These are phyloP conservation scores for Magnolia changhungtana DNA, from an alignment of 164 flowering plant genomes.

Conservation along the genomic window DNA sequence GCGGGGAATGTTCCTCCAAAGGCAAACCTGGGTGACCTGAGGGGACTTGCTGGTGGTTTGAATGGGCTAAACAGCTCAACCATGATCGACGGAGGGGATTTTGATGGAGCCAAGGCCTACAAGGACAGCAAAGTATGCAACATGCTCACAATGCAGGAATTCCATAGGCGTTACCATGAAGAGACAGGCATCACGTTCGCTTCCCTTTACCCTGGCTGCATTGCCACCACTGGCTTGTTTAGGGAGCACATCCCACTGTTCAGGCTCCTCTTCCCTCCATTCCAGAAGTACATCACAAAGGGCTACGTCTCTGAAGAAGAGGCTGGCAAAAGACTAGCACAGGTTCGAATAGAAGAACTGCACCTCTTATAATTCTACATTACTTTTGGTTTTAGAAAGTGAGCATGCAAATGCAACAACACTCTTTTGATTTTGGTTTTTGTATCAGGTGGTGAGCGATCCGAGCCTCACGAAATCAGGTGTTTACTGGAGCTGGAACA, in stretches of 20 bases:
- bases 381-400: too few species aligned
- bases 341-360: conserved; percentile 32
- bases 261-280: conserved; percentile 93
- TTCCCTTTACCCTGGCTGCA: conserved; percentile 98
- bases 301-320: conserved; percentile 93
- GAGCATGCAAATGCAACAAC: not conserved
- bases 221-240: conserved; percentile 88
- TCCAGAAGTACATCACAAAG: conserved; percentile 97
- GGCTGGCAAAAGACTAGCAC: conserved; percentile 88
- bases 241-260: conserved; percentile 91
- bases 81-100: conserved; percentile 94
- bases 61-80: conserved; percentile 75
- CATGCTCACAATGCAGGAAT: conserved; percentile 99
- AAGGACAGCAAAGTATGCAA: conserved; percentile 99
- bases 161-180: conserved; percentile 92
- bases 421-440: not conserved
- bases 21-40: conserved; percentile 94
- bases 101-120: conserved; percentile 98
- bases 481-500: conserved; percentile 99
- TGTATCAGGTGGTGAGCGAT: conserved; percentile 74
- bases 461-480: conserved; percentile 96
- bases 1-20: conserved; percentile 98
- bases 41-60: conserved; percentile 90
- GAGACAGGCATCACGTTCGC: conserved; percentile 89
- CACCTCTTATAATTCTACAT: not conserved